phyloP scores from a whole-genome alignment of 257 asterid species.

The Fraxinus anomala region DNA sequence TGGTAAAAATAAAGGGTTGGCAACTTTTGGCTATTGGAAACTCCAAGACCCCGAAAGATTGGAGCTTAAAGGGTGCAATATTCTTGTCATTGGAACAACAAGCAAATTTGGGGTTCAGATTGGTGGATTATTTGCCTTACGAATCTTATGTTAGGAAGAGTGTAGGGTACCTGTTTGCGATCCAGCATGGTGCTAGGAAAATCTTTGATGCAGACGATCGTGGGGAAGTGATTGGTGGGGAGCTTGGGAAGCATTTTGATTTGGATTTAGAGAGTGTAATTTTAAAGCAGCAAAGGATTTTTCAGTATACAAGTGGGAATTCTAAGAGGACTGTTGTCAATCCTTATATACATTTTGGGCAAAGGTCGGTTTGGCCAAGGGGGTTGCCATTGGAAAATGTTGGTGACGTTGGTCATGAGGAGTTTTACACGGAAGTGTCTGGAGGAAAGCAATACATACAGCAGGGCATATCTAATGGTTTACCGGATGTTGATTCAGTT shows the following conservation, averaged over 20 bases:
- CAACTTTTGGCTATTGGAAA: conserved; percentile 72
- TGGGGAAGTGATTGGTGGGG: conserved; percentile 57
- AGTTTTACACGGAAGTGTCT: conserved; percentile 59
- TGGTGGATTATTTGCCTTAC: conserved; percentile 68
- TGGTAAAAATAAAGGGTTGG: conserved; percentile 61
- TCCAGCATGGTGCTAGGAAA: conserved; percentile 73
- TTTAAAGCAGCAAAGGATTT: conserved; percentile 58
- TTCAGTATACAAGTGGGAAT: conserved; percentile 58
- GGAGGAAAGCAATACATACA: conserved; percentile 73
- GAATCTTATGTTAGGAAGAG: conserved; percentile 71
- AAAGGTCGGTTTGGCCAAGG: conserved; percentile 77
- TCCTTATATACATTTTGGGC: conserved; percentile 77
- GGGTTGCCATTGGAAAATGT: conserved; percentile 79
- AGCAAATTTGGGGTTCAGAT: conserved; percentile 63
- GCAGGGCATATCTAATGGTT: conserved; percentile 73
- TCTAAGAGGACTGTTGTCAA: conserved; percentile 66
- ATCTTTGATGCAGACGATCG: conserved; percentile 71
- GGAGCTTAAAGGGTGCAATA: conserved; percentile 62
- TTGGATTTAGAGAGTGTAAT: conserved; percentile 57
- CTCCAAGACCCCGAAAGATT: conserved; percentile 63
- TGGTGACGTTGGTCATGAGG: conserved; percentile 66
- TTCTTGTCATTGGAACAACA: conserved; percentile 65
- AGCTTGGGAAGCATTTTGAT: conserved; percentile 72
- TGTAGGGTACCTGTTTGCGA: conserved; percentile 73
- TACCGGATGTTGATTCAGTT: conserved; percentile 72